Evolutionary conservation across 2,329 filamentous ascomycete species (phyloP).

Genomic region (Diaporthe eres): DNA sequence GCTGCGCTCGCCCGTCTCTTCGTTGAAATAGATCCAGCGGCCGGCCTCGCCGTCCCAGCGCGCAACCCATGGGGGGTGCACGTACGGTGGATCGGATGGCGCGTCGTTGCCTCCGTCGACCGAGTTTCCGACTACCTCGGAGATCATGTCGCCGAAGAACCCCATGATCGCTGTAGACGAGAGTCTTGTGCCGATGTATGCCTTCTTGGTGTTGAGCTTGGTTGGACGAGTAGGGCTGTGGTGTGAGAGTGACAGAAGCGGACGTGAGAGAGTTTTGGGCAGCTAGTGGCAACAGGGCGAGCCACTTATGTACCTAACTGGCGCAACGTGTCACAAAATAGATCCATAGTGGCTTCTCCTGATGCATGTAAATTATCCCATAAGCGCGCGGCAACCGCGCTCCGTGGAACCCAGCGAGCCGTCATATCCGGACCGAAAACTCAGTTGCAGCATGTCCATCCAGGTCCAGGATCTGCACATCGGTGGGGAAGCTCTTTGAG

Average conservation of each 20-base stretch:
- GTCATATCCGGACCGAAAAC: not conserved
- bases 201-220: not conserved
- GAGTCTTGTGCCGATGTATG: not conserved
- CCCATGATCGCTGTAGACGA: constrained; percentile 18
- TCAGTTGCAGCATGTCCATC: not conserved
- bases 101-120: constrained; percentile 27
- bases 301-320: not conserved
- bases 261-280: not conserved
- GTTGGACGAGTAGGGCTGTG: not conserved
- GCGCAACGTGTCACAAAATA: constrained; percentile 16
- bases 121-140: constrained; percentile 28
- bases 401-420: constrained; percentile 5
- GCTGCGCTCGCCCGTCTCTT: constrained; percentile 39
- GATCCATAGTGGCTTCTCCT: constrained; percentile 12
- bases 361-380: not conserved
- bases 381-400: constrained; percentile 9
- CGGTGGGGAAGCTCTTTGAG: not conserved
- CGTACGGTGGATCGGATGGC: constrained; percentile 34
- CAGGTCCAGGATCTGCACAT: not conserved
- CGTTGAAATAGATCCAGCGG: constrained; percentile 40
- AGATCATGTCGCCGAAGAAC: constrained; percentile 32
- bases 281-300: not conserved
- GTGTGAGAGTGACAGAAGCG: not conserved
- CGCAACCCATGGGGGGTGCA: constrained; percentile 35
- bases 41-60: constrained; percentile 38